Base-by-base conservation (phyloP, 805 yeast species). In the Metschnikowia lochheadii region DNA sequence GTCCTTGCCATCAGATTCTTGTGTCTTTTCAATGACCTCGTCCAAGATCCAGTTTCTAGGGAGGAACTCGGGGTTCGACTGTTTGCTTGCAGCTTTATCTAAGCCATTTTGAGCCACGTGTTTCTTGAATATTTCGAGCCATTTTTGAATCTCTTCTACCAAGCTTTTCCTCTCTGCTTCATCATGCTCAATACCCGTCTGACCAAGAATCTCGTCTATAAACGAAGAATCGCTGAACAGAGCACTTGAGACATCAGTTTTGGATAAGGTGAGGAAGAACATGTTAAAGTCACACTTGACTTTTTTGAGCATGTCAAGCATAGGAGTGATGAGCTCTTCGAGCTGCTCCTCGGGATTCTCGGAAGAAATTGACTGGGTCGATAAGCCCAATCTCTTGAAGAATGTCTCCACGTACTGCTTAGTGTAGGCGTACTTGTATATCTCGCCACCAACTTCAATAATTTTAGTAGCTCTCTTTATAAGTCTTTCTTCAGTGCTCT, bases 1-100 rank as follows among this genome's bases (percentile, higher is more conserved):
- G 61, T 82, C 83, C 32, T 63, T 63, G n/a, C 69, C 70, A 34
- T 78, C 73, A 29, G 76, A 70, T 1, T 82, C 87, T 35, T 77
- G 72, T 0, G 83, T 76, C 41, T 71, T 68, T 29, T 79, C 76
- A 42, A 88, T 84, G 0, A 89, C 96, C 53, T 90, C 91, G 48
- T 89, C 89, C 48, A 94, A 72, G 47, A 91, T 84, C 90, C 96
- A 89, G 55, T 83, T 87, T 52, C 92, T 77, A 18, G 96, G 94
- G 5, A 87, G 77, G 61, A 92, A 92, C 34, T 80, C 63, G 2
- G 98, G 99, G 61, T 92, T 94, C 44, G 68, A 71, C 2, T 57
- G 48, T 6, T 68, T 62, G 44, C 89, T 81, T 3, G 72, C 57
- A 7, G 51, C 54, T 3, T 52, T 57, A 46, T 91, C 73, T 11